Percentiles rank a stretch among this genome's conserved stretches.
Evolutionary conservation across 1,284 basidiomycete species (phyloP).

Genomic region (Fomitopsis palustris): DNA sequence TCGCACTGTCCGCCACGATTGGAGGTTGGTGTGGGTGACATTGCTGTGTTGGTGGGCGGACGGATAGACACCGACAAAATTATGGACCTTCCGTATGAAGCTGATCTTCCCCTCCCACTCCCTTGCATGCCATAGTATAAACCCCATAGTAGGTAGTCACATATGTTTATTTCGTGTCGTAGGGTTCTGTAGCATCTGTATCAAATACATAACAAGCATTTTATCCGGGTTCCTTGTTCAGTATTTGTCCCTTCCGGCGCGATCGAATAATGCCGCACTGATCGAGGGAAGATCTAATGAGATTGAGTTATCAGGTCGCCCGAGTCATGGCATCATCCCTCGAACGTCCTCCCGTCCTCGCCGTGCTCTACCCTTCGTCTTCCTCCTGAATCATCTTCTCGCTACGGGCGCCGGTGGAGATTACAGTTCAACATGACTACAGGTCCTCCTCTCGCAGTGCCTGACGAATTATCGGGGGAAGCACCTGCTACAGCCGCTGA

Average conservation of each 20-base stretch:
- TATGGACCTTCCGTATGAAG: slow-evolving; percentile 8
- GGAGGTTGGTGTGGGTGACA: neutral
- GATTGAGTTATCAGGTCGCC: neutral
- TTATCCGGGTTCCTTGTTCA: neutral
- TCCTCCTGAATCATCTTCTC: neutral
- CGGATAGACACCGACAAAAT: slow-evolving; percentile 6
- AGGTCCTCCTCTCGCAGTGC: slow-evolving; percentile 4
- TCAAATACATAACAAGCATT: slow-evolving; percentile 7
- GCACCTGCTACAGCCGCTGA: slow-evolving; percentile 12
- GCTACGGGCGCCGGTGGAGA: neutral
- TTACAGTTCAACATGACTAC: neutral
- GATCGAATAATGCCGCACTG: neutral
- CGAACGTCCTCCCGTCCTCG: neutral
- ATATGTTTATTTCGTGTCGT: slow-evolving; percentile 9
- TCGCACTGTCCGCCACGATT: neutral
- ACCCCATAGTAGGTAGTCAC: slow-evolving; percentile 2
- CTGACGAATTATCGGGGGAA: slow-evolving; percentile 11
- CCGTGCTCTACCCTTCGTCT: neutral
- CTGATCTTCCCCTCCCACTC: slow-evolving; percentile 3
- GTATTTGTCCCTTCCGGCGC: neutral
- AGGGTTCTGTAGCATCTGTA: slow-evolving; percentile 10
- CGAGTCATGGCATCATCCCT: neutral
- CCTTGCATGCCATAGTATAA: slow-evolving; percentile 8
- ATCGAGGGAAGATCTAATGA: neutral
- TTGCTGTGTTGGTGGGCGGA: neutral